These are phyloP conservation scores for Chenopodium formosanum DNA, from an alignment of 148 eudicot genomes.

Conservation along the genomic window DNA sequence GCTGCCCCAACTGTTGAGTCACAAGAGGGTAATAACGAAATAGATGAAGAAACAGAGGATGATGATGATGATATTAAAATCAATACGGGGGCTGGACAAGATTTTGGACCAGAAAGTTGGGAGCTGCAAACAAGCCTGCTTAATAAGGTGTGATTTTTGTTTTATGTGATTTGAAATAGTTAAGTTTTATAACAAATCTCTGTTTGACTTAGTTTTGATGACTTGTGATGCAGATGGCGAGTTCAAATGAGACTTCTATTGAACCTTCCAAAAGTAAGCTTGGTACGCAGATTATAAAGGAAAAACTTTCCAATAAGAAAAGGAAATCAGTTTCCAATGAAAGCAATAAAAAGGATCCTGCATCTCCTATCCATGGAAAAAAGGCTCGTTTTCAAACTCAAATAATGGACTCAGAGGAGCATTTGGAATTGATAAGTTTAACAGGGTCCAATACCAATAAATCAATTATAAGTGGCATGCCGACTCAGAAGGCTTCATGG, in stretches of 20 bases:
- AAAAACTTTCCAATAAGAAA: conserved; percentile 42
- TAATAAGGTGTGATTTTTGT: conserved; percentile 40
- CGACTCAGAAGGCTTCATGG: conserved; percentile 50
- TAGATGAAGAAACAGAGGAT: conserved; percentile 41
- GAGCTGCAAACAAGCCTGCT: conserved; percentile 27
- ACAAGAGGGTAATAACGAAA: conserved; percentile 18
- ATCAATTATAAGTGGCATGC: conserved; percentile 18
- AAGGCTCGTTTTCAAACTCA: conserved; percentile 19
- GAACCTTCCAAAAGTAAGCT: conserved; percentile 25
- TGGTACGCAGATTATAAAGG: conserved; percentile 27
- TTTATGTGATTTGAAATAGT: background rate
- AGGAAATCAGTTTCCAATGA: conserved; percentile 40
- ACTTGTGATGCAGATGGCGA: conserved; percentile 33
- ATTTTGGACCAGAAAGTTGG: conserved; percentile 27
- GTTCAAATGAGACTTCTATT: conserved; percentile 24
- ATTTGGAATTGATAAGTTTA: background rate
- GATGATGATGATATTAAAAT: conserved; percentile 65
- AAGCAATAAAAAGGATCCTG: conserved; percentile 16
- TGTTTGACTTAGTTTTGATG: conserved; percentile 10
- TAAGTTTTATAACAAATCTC: background rate
- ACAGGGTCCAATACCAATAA: conserved; percentile 26
- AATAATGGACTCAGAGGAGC: conserved; percentile 22
- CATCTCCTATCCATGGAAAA: conserved; percentile 26
- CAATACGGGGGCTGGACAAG: conserved; percentile 47
- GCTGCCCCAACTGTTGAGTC: conserved; percentile 18